Conservation (phyloP, 768 basidiomycete species). For the Lactifluus pinguis region DNA sequence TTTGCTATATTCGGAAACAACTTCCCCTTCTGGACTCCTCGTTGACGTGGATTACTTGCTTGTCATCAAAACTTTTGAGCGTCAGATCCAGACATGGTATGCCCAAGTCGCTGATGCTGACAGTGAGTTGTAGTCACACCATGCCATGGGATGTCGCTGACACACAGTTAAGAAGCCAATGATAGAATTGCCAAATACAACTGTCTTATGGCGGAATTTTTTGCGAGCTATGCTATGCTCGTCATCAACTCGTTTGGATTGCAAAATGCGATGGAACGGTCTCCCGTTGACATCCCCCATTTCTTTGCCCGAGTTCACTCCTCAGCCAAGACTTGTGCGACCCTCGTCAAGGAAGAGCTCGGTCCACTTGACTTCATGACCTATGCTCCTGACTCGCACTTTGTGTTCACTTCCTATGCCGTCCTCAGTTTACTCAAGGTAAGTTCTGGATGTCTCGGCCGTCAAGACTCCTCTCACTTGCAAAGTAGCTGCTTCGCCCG, state of each 20-base stretch:
- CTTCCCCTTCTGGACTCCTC: conserved; percentile 73
- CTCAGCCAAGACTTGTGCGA: conserved; percentile 60
- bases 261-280: conserved; percentile 86
- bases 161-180: neutral
- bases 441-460: conserved; percentile 18
- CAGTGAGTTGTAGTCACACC: conserved; percentile 3
- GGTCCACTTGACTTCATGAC: conserved; percentile 68
- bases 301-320: conserved; percentile 77
- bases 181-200: conserved; percentile 34
- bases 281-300: conserved; percentile 63
- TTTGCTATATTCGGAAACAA: conserved; percentile 78
- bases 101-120: conserved; percentile 39
- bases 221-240: conserved; percentile 77
- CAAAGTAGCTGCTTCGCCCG: conserved; percentile 62
- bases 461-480: neutral
- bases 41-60: conserved; percentile 78
- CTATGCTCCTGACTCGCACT: conserved; percentile 85
- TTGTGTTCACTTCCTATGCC: conserved; percentile 88
- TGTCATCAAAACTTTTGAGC: conserved; percentile 76
- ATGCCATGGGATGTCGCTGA: neutral
- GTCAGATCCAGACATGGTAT: conserved; percentile 57
- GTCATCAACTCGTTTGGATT: conserved; percentile 94
- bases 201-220: conserved; percentile 53
- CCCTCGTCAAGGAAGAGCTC: conserved; percentile 68
- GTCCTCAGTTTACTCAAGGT: conserved; percentile 90